phyloP scores from a whole-genome alignment of 768 basidiomycete genomes.

The Lyophyllum shimeji region DNA sequence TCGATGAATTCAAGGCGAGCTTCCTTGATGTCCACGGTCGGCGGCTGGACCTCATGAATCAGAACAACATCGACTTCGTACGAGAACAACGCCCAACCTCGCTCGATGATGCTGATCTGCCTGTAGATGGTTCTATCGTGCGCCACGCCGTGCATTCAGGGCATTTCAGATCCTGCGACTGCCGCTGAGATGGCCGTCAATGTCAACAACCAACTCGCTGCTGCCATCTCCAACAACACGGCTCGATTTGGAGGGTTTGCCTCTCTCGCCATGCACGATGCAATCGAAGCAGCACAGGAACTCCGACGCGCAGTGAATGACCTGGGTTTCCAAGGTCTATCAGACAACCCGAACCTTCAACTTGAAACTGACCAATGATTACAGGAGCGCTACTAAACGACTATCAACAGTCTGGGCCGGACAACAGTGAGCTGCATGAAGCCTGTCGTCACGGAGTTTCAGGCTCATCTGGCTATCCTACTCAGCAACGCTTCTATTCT shows the following conservation, averaged over 20 bases:
- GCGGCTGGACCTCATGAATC: conserved; percentile 34
- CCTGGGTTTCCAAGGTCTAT: conserved; percentile 37
- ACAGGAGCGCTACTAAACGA: conserved; percentile 41
- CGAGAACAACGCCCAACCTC: background rate
- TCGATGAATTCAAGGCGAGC: conserved; percentile 29
- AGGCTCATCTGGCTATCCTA: background rate
- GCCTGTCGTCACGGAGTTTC: no score
- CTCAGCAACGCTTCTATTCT: conserved; percentile 35
- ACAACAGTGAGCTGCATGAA: conserved; percentile 27
- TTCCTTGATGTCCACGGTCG: conserved; percentile 40
- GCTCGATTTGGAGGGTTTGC: conserved; percentile 42
- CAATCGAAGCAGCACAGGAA: conserved; percentile 38
- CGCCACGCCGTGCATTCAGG: conserved; percentile 37
- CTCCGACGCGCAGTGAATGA: conserved; percentile 38
- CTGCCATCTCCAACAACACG: conserved; percentile 37
- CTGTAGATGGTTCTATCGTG: conserved; percentile 41
- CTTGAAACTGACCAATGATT: no score
- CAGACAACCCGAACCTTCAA: background rate
- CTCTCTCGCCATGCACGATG: conserved; percentile 43
- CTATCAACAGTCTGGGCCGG: conserved; percentile 41
- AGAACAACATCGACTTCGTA: conserved; percentile 37
- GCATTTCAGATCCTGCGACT: conserved; percentile 30
- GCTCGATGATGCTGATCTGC: background rate
- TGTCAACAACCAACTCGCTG: conserved; percentile 37
- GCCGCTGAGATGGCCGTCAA: conserved; percentile 33